phyloP scores from a whole-genome alignment of 192 early-diverging fungal genomes.

The Coemansia sp. region DNA sequence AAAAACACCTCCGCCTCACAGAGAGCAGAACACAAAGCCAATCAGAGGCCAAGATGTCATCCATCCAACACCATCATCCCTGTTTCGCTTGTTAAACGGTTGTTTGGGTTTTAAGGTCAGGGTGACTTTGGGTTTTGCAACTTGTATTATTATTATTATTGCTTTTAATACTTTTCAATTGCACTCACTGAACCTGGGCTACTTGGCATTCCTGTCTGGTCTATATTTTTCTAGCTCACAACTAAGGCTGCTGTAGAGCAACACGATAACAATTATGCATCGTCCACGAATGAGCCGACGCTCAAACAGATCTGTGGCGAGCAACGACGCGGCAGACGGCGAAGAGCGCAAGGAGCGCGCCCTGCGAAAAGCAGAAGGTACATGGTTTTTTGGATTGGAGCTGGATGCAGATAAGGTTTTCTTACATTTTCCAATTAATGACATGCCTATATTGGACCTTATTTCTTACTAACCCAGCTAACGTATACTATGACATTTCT shows the following conservation, averaged over 20 bases:
- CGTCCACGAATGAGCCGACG: slow-evolving; percentile 22
- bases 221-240: neutral
- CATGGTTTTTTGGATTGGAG: neutral
- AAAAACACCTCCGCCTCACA: too few species aligned
- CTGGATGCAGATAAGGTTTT: too few species aligned
- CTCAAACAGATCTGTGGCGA: neutral
- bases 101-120: too few species aligned
- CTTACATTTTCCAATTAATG: neutral
- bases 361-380: slow-evolving; percentile 50
- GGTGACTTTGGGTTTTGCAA: too few species aligned
- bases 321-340: slow-evolving; percentile 7
- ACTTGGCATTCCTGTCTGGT: neutral
- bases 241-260: neutral
- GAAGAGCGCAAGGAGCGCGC: slow-evolving; percentile 53
- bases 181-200: neutral
- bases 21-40: too few species aligned
- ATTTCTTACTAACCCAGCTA: neutral
- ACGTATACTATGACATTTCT: neutral
- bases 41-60: too few species aligned
- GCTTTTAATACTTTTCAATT: too few species aligned
- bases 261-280: slow-evolving; percentile 14
- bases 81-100: too few species aligned
- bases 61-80: too few species aligned
- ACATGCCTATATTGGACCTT: neutral
- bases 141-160: too few species aligned